Base-by-base conservation (phyloP, 768 basidiomycete genomes). In the Auriscalpium microsporum region DNA sequence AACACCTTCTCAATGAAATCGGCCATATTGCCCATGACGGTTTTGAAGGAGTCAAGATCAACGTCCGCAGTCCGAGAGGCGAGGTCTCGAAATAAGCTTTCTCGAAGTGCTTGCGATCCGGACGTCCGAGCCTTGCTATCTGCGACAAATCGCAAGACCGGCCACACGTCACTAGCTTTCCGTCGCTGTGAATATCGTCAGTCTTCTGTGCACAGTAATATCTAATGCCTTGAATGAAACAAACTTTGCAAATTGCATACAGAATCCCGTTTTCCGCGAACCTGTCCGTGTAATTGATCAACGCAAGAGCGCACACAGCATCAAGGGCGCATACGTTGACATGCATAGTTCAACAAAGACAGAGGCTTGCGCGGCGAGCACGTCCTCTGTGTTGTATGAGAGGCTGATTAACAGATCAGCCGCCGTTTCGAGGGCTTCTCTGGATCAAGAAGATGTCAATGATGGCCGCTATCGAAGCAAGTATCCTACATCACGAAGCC, bases 241-340 rank as follows among this genome's bases (percentile, higher is more conserved):
- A 44, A 56, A 81, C 87, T 73, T 80, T 84, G 63, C 84, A 76
- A 7, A 89, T 59, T 56, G 73, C 73, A 50, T 74, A 69, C 51
- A 85, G 75, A 38, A 88, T 68, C 7, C 86, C 86, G 54, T 74
- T 78, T 47, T 73, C 73, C 8, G 75, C 73, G 62, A 82, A 83
- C 60, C 84, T 86, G 38, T n/a, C 50, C 44, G 23, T n/a, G 28
- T 28, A 2, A 28, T 28, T 28, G 13, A 23, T 16, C 42, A 23
- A 34, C 37, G 8, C 21, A 17, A 42, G n/a, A 36, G 37, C 10
- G 16, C 51, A 28, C 53, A 56, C 38, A n/a, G 53, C 58, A 10
- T 55, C 50, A 56, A 5, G 28, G 55, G 48, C 17, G 60, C 76
- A 52, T 62, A 83, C 79, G 70, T 73, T 44, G 74, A 71, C 10